A percentile compares a stretch with the other conserved stretches of the same genome.
phyloP scores from a whole-genome alignment of 2,329 filamentous ascomycete genomes.

The Amauroascus niger region DNA sequence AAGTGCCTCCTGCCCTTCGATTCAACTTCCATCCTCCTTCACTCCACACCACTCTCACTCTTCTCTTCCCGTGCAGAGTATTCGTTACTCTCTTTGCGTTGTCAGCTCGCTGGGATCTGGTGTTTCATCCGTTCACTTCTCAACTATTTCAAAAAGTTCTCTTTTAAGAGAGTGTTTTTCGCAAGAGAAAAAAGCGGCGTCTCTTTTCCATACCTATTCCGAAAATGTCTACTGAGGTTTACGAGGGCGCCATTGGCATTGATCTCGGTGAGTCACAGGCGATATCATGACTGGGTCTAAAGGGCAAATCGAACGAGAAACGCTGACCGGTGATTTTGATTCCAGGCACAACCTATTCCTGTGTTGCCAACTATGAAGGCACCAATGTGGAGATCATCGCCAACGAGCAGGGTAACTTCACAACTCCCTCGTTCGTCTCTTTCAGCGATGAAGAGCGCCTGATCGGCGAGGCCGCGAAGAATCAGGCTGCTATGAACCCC shows the following conservation, averaged over 20 bases:
- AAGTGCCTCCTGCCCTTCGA: conserved; percentile 2
- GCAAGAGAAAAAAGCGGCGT: conserved; percentile 21
- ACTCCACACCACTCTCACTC: conserved; percentile 4
- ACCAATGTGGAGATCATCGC: conserved; percentile 99
- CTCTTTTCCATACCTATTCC: conserved; percentile 17
- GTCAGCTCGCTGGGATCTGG: neutral
- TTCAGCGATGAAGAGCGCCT: conserved; percentile 98
- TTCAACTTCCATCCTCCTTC: conserved; percentile 1
- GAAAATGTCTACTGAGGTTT: conserved; percentile 96
- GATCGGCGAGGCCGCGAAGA: conserved; percentile 99
- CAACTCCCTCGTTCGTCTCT: conserved; percentile 96
- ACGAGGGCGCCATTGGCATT: conserved; percentile 99
- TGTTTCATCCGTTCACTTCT: conserved; percentile 6
- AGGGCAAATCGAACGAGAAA: neutral
- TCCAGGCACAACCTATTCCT: conserved; percentile 96
- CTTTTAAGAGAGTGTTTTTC: conserved; percentile 12
- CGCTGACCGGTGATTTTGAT: conserved; percentile 21
- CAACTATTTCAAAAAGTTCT: conserved; percentile 10
- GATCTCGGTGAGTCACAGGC: conserved; percentile 70
- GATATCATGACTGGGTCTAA: neutral
- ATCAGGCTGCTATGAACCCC: conserved; percentile 99
- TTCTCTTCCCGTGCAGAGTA: conserved; percentile 6
- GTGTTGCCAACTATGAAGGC: conserved; percentile 98
- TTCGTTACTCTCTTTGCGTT: conserved; percentile 5
- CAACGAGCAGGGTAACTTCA: conserved; percentile 99